These are phyloP conservation scores for Annulohypoxylon nitens DNA, from an alignment of 495 filamentous ascomycete species.

Conservation along the genomic window DNA sequence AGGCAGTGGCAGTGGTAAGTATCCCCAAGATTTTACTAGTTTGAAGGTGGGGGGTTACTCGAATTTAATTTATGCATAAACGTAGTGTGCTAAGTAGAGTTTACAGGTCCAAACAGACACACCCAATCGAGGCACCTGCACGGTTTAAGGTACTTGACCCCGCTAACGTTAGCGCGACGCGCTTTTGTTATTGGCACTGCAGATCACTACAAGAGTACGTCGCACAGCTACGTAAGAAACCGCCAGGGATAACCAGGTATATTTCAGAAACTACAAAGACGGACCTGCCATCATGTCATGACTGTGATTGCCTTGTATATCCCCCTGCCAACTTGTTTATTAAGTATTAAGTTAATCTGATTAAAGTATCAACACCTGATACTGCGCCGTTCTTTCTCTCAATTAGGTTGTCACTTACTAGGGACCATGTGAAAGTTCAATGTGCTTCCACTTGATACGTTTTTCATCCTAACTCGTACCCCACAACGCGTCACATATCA, in stretches of 20 bases:
- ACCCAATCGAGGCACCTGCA: not conserved
- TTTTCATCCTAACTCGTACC: conserved; percentile 19
- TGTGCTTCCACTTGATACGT: conserved; percentile 32
- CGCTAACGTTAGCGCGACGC: conserved; percentile 31
- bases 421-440: not conserved
- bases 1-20: not conserved
- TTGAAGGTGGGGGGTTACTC: conserved; percentile 20
- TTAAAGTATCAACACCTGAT: not conserved
- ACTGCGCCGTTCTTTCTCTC: not conserved
- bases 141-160: conserved; percentile 1
- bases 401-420: not conserved
- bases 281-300: not conserved
- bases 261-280: not conserved
- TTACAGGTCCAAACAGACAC: not conserved
- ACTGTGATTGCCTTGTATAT: too few relatives aligned
- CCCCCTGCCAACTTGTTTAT: too few relatives aligned
- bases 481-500: conserved; percentile 36
- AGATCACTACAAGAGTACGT: conserved; percentile 1
- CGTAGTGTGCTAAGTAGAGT: not conserved
- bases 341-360: too few relatives aligned
- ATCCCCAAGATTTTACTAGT: not conserved
- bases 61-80: not conserved
- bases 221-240: too few relatives aligned
- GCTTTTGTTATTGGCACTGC: conserved; percentile 21
- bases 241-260: too few relatives aligned